Evolutionary conservation across 768 basidiomycete species (phyloP).

Genomic region (Termitomyces sp.): DNA sequence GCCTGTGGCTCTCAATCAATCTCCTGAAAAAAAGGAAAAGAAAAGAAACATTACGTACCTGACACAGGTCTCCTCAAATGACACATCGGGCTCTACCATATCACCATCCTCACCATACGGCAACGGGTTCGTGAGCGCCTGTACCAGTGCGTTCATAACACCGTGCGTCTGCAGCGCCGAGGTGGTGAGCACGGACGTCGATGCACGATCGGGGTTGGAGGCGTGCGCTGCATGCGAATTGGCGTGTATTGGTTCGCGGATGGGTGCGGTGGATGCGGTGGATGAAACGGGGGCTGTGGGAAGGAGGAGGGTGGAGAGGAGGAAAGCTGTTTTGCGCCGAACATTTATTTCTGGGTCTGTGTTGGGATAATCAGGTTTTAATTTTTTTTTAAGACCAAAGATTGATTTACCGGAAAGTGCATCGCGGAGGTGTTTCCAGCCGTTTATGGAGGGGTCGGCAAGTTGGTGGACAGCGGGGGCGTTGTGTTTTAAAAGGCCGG

Average conservation of each 20-base stretch:
- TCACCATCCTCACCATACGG: conserved; percentile 70
- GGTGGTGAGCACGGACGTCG: conserved; percentile 44
- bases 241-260: conserved; percentile 42
- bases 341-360: conserved; percentile 74
- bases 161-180: conserved; percentile 40
- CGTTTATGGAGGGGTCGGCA: conserved; percentile 36
- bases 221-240: conserved; percentile 71
- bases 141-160: conserved; percentile 45
- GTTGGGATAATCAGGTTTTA: background rate
- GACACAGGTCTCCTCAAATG: conserved; percentile 61
- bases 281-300: conserved; percentile 29
- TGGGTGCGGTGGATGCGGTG: conserved; percentile 16
- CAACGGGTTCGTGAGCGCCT: conserved; percentile 46
- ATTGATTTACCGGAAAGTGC: conserved; percentile 50
- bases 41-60: conserved; percentile 30
- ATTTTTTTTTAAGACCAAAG: background rate
- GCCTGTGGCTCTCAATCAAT: background rate
- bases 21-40: background rate
- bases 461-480: conserved; percentile 56
- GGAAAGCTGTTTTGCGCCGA: conserved; percentile 74
- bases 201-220: conserved; percentile 43
- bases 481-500: conserved; percentile 75
- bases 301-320: conserved; percentile 64
- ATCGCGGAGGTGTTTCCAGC: conserved; percentile 58
- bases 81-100: conserved; percentile 43